phyloP scores from a whole-genome alignment of 805 yeast genomes.

The Saccharomycopsis microspora region DNA sequence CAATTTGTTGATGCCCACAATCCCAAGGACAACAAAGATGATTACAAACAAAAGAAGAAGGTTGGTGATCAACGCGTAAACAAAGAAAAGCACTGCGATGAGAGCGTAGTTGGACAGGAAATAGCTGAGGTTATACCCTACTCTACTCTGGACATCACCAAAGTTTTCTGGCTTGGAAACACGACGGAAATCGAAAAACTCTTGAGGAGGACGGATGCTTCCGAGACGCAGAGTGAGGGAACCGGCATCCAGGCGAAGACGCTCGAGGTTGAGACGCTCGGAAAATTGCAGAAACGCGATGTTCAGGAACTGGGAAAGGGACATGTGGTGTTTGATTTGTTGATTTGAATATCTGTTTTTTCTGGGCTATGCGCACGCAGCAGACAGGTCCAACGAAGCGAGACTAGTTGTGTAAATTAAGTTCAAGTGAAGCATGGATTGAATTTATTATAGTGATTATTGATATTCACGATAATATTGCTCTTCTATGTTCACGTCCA shows the following conservation, averaged over 20 bases:
- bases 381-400: neutral
- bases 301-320: constrained; percentile 18
- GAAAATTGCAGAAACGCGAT: constrained; percentile 28
- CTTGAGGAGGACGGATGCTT: constrained; percentile 79
- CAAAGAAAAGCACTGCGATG: constrained; percentile 57
- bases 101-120: constrained; percentile 79
- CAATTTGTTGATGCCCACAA: constrained; percentile 66
- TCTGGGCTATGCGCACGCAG: neutral
- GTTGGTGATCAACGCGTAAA: constrained; percentile 85
- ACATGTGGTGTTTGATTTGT: constrained; percentile 3
- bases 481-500: no score
- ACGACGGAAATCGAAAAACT: constrained; percentile 85
- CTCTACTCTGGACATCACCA: constrained; percentile 82
- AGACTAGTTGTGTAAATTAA: neutral
- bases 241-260: constrained; percentile 35
- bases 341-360: neutral
- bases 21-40: constrained; percentile 58
- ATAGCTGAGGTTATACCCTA: constrained; percentile 75
- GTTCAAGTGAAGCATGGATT: no score
- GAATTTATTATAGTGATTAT: no score
- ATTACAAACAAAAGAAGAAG: constrained; percentile 75
- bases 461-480: no score
- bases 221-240: constrained; percentile 54
- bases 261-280: constrained; percentile 39
- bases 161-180: constrained; percentile 84